A percentile compares a stretch with the other conserved stretches of the same genome.
Evolutionary conservation across 2,329 filamentous ascomycete genomes (phyloP).

Genomic region (Phoma sp.): DNA sequence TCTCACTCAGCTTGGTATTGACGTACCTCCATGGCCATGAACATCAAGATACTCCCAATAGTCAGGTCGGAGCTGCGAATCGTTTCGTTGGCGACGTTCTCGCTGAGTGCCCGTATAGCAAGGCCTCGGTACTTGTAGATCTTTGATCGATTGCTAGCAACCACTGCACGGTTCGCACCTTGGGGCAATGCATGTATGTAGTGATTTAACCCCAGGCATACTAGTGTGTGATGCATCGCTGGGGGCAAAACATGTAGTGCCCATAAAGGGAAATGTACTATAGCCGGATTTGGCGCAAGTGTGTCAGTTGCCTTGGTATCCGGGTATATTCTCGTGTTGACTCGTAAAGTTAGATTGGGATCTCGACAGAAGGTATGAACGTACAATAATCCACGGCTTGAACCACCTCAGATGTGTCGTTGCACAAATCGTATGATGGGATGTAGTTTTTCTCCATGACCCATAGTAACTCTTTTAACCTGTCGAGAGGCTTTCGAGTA

Average conservation of each 20-base stretch:
- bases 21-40: conserved; percentile 39
- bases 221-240: conserved; percentile 36
- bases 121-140: conserved; percentile 38
- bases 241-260: conserved; percentile 37
- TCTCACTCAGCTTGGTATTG: background rate
- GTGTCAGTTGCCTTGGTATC: conserved; percentile 18
- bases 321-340: conserved; percentile 35
- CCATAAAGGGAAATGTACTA: conserved; percentile 33
- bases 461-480: conserved; percentile 21
- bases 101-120: conserved; percentile 34
- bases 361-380: background rate
- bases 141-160: conserved; percentile 24
- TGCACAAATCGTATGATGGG: conserved; percentile 29
- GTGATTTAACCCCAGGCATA: conserved; percentile 35
- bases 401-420: conserved; percentile 37
- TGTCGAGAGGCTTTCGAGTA: conserved; percentile 24
- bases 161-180: conserved; percentile 15
- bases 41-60: conserved; percentile 37
- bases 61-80: conserved; percentile 33
- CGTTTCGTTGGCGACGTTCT: conserved; percentile 30
- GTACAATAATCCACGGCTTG: conserved; percentile 42
- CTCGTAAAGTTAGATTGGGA: conserved; percentile 11
- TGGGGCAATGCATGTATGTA: conserved; percentile 26
- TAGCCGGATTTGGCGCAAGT: conserved; percentile 35
- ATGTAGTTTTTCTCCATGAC: conserved; percentile 28